phyloP scores from a whole-genome alignment of 768 basidiomycete species.

The Hemileccinum rubropunctum region DNA sequence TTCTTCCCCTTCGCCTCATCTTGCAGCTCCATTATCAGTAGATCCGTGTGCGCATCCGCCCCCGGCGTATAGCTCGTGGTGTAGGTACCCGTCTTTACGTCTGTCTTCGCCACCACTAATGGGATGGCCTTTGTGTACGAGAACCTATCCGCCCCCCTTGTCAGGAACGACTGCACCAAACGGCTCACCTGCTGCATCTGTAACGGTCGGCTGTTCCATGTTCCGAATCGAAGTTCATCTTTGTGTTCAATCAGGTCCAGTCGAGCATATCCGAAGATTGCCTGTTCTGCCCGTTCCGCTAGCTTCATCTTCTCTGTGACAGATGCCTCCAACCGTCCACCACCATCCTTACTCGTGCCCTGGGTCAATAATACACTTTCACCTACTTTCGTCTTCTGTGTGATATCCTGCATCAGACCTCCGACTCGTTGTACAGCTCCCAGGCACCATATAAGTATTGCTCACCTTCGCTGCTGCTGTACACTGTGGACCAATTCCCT shows the following conservation, averaged over 20 bases:
- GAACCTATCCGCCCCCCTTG: not conserved
- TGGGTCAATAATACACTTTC: not conserved
- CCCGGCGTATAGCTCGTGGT: not conserved
- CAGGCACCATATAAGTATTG: too few species aligned
- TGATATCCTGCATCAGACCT: too few species aligned
- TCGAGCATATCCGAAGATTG: not conserved
- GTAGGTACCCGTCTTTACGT: not conserved
- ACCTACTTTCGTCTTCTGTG: not conserved
- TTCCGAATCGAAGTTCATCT: not conserved
- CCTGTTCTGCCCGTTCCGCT: not conserved
- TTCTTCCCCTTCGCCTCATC: not conserved
- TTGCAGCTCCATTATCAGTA: not conserved
- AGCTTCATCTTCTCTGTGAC: not conserved
- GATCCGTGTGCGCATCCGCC: not conserved
- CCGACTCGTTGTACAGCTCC: too few species aligned
- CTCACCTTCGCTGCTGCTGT: too few species aligned
- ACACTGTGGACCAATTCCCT: too few species aligned
- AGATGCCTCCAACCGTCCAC: not conserved
- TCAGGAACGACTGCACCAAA: not conserved
- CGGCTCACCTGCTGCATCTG: not conserved
- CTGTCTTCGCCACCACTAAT: not conserved
- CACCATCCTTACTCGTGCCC: not conserved
- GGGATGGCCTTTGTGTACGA: not conserved
- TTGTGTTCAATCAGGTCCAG: not conserved
- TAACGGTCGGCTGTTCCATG: not conserved